Base-by-base conservation (phyloP, 2,329 filamentous ascomycete species). In the Amesomyces nigricolor region DNA sequence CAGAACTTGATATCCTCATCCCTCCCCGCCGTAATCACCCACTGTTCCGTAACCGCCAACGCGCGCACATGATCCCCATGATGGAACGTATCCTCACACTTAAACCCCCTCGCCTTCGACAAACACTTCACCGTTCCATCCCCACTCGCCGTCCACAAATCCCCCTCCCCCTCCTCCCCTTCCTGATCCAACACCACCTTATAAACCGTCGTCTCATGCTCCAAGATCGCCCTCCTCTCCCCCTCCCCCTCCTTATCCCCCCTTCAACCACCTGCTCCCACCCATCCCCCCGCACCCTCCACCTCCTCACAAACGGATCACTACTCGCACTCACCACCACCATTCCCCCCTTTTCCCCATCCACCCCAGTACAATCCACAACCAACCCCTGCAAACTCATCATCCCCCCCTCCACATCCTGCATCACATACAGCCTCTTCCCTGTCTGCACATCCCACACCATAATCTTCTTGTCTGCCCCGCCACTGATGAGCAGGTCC, bases 61-160 rank as follows among this genome's bases (percentile, higher is more conserved):
- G 91, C 89, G 57, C 90, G 83, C 30, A 97, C 91, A 68, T 95
- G 96, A 69, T 95, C 91, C 1, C 91, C 89, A 68, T 99, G 94
- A 53, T 78, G 72, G 58, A 95, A 81, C 1, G 74, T 79, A 53
- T 91, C 86, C 57, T 92, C 89, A 3, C 81, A 72, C 45, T 79
- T 80, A 78, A 90, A 96, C 16, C 77, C 78, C 45, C 80, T 82
- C 22, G 78, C 74, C 51, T 91, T 78, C 1, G 85, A 79, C 8
- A 96, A 78, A 63, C 89, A 91, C 69, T 92, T 94, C 2, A 85
- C 85, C 0, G 87, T 91, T 63, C 90, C 94, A 69, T 99, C 94
- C 4, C 90, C 91, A 58, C 90, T 96, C 5, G 91, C 88, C 7
- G 92, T 96, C 91, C 91, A 97, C 13, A 96, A 73, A 64, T 96